phyloP scores from a whole-genome alignment of 2,329 filamentous ascomycete genomes.

The Dactylellina sp. region DNA sequence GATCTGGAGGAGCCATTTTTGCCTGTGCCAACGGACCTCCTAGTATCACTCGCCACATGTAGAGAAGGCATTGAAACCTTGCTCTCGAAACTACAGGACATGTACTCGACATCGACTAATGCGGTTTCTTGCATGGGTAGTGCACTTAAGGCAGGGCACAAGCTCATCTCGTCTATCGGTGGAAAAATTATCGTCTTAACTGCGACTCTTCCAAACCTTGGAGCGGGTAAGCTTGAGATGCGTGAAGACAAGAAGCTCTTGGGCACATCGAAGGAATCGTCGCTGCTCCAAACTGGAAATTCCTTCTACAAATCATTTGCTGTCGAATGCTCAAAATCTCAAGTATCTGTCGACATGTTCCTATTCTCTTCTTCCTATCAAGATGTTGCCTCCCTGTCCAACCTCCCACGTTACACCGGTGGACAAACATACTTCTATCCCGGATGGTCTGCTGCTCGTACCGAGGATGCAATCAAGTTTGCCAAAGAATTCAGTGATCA shows the following conservation, averaged over 20 bases:
- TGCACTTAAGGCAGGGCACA: conserved; percentile 90
- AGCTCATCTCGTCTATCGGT: conserved; percentile 91
- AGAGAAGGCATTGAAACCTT: conserved; percentile 91
- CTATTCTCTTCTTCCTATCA: conserved; percentile 96
- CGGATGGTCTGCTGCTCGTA: conserved; percentile 92
- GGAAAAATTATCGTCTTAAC: conserved; percentile 95
- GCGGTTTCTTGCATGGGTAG: conserved; percentile 94
- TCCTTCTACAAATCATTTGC: conserved; percentile 99
- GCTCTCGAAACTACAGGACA: conserved; percentile 87
- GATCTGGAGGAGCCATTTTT: conserved; percentile 97
- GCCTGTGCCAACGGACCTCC: conserved; percentile 88
- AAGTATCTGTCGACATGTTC: conserved; percentile 99
- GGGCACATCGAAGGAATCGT: conserved; percentile 90
- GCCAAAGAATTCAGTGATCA: conserved; percentile 97
- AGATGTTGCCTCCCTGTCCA: conserved; percentile 95
- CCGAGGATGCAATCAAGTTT: conserved; percentile 97
- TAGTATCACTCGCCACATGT: conserved; percentile 89
- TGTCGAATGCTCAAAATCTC: conserved; percentile 98
- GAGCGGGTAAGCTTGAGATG: conserved; percentile 89
- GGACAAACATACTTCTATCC: conserved; percentile 99
- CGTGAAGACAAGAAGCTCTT: conserved; percentile 96
- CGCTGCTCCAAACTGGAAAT: conserved; percentile 88
- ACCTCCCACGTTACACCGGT: conserved; percentile 93
- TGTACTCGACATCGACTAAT: conserved; percentile 96
- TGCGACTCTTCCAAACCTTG: conserved; percentile 88